Base-by-base conservation (phyloP, 768 basidiomycete genomes). In the Russula griseocarnosa region DNA sequence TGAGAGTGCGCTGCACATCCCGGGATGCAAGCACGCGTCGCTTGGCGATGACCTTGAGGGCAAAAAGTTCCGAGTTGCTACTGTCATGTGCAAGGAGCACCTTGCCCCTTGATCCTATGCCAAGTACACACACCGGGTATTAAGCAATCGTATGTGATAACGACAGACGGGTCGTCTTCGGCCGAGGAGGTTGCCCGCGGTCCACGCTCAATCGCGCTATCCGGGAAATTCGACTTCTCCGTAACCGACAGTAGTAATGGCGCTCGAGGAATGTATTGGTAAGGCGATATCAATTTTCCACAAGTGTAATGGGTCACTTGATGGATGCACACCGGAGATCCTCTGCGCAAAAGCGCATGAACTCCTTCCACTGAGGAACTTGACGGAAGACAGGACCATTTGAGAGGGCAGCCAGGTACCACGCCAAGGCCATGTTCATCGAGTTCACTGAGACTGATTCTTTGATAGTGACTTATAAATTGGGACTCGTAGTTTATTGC, bases 11-110 rank as follows among this genome's bases (percentile, higher is more conserved):
- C 71, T 91, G 87, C 60, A 98, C 79, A 75, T 98, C 97, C 74
- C 95, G 94, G 71, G 97, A 93, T 3, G 94, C 93, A 58, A 98
- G 80, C 28, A 99, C 96, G 74, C 96, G 94, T 60, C 94, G 84
- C 79, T 98, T 99, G 67, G 93, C 94, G 76, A 99, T 97, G 6
- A 95, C 95, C 77, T 99, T 99, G 77, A 98, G 82, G 40, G 96
- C 96, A 73, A 89, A 94, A 50, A 96, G 75, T 60, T 86, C 83
- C 52, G 81, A 69, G 30, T 85, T 84, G 24, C 77, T 76, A 76
- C 88, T 90, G 70, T 96, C 87, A 69, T 85, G 83, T 54, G 97
- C 96, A 59, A 98, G 83, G 44, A 98, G 76, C 28, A 98, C 96
- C 75, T 98, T 97, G 54, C 96, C 96, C 5, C 96, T 96, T 71